Percentiles rank a stretch among this genome's conserved stretches.
These are phyloP conservation scores for Solioccasus polychromus DNA, from an alignment of 768 basidiomycete genomes.

Conservation along the genomic window DNA sequence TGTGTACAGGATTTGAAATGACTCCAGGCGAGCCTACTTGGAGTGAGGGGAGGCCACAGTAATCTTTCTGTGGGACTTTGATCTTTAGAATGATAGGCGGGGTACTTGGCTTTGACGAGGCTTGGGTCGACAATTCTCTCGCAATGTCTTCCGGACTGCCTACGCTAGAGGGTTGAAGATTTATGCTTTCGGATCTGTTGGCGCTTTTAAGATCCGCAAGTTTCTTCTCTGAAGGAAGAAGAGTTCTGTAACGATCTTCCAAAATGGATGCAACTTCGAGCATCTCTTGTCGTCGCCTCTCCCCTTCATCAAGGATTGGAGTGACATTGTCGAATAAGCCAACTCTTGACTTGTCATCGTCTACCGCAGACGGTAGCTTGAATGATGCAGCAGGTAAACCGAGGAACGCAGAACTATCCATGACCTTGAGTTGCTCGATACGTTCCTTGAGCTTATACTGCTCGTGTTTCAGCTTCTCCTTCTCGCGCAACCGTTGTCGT, in stretches of 20 bases:
- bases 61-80: constrained; percentile 31
- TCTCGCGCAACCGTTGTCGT: constrained; percentile 79
- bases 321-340: constrained; percentile 37
- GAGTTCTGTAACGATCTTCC: constrained; percentile 71
- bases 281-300: constrained; percentile 71
- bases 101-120: constrained; percentile 15
- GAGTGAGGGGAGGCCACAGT: constrained; percentile 3
- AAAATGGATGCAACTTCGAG: constrained; percentile 61
- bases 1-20: constrained; percentile 10
- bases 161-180: constrained; percentile 14
- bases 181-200: constrained; percentile 15
- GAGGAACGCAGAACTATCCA: constrained; percentile 73
- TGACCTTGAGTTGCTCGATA: constrained; percentile 74
- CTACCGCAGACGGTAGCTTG: constrained; percentile 31
- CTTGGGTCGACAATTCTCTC: constrained; percentile 8
- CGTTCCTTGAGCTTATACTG: constrained; percentile 90
- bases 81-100: constrained; percentile 34
- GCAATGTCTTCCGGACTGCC: constrained; percentile 15
- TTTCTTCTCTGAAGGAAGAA: constrained; percentile 65
- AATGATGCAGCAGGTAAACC: constrained; percentile 58
- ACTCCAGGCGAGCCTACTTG: constrained; percentile 17
- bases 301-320: constrained; percentile 55
- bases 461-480: constrained; percentile 89
- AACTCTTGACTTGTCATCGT: constrained; percentile 28
- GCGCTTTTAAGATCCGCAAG: constrained; percentile 33